A percentile compares a stretch with the other conserved stretches of the same genome.
Evolutionary conservation across 805 yeast genomes (phyloP).

Genomic region (Candida palmyrensis): DNA sequence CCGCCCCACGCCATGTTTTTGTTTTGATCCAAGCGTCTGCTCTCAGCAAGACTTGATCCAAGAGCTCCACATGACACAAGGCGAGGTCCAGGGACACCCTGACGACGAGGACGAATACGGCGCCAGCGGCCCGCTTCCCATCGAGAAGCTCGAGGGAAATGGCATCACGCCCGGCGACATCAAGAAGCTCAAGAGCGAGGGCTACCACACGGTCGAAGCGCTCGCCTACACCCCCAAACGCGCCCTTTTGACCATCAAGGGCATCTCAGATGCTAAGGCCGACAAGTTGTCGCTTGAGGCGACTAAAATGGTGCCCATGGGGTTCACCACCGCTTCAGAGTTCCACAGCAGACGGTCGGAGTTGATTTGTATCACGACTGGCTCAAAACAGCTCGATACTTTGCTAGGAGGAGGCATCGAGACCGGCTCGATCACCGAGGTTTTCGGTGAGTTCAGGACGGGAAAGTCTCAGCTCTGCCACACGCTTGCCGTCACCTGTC

Average conservation of each 20-base stretch:
- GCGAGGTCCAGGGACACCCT: slow-evolving; percentile 4
- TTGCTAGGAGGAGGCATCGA: slow-evolving; percentile 95
- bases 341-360: slow-evolving; percentile 87
- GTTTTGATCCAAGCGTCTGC: slow-evolving; percentile 1
- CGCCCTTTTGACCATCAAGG: slow-evolving; percentile 70
- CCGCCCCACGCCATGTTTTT: neutral
- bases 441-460: slow-evolving; percentile 96
- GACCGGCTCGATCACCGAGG: slow-evolving; percentile 94
- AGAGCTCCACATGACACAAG: slow-evolving; percentile 1
- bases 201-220: slow-evolving; percentile 85
- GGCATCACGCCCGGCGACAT: slow-evolving; percentile 82
- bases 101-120: slow-evolving; percentile 32
- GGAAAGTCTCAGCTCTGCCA: slow-evolving; percentile 97
- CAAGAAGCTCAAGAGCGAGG: slow-evolving; percentile 74
- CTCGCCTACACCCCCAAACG: slow-evolving; percentile 92
- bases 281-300: slow-evolving; percentile 82
- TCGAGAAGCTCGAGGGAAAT: slow-evolving; percentile 59
- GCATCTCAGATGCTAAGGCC: slow-evolving; percentile 94
- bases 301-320: slow-evolving; percentile 84
- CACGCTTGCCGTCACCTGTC: slow-evolving; percentile 94
- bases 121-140: slow-evolving; percentile 35
- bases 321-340: slow-evolving; percentile 95
- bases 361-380: slow-evolving; percentile 89
- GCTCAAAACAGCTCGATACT: slow-evolving; percentile 90
- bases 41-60: neutral